Base-by-base conservation (phyloP, 2,329 filamentous ascomycete genomes). In the Corinectria fuckeliana region DNA sequence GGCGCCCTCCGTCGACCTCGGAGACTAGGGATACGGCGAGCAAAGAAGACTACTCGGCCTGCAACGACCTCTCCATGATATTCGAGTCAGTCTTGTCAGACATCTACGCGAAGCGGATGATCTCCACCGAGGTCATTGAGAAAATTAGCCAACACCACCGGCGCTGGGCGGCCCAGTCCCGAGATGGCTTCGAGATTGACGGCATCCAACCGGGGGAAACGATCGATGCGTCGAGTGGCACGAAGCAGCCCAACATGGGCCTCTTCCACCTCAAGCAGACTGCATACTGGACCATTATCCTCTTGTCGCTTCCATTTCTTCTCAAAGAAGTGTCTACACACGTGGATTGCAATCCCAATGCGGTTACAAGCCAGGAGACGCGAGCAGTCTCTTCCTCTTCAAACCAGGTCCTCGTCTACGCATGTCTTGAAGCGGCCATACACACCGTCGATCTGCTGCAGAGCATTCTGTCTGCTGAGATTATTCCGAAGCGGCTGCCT, bases 401-500 rank as follows among this genome's bases (percentile, higher is more conserved):
- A 1, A 70, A 66, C 1, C 64, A 69, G 16, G 65, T 75, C 1
- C 66, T 76, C 2, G 67, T 74, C 1, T 66, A 73, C 48, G 74
- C 74, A 1, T 76, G 74, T 20, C 67, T 76, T 1, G 72, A 76
- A 54, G 76, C 74, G 4, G 74, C 74, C 7, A 68, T 76, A 0
- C 64, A 72, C 8, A 72, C 73, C 0, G 70, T 81, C 3, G 76
- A 78, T 4, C 70, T 81, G 0, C 66, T 79, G 1, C 72, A 77
- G 11, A 70, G 69, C 1, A 71, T 82, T 1, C 60, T 75, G 4
- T 65, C 64, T 1, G 73, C 71, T 2, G 58, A 70, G 1, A 66
- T 70, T 2, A 69, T 80, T 0, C 79, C 80, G 0, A 78, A 76
- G 26, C 71, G 79, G 1, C 64, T 81, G 4, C 80, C 80, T 0